Evolutionary conservation across 768 basidiomycete species (phyloP), one percentile per base, ranked within the genome.

Genomic region (Trametes coccinea): DNA sequence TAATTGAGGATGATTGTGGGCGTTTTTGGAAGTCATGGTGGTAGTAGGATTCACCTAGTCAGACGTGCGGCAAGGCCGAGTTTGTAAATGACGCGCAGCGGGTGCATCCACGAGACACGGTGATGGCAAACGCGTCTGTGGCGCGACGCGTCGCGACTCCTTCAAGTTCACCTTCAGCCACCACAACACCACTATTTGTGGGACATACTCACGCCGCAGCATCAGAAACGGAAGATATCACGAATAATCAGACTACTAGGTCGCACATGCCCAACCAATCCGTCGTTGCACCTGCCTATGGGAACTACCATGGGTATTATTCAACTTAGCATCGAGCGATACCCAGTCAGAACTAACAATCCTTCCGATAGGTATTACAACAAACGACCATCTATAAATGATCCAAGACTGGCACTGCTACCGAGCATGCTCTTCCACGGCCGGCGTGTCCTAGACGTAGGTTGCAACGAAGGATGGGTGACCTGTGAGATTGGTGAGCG

Each of bases 401-500:
- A 95, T 71, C 80, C 83, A 0, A 83, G 94, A 14, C 79, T 96
- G 2, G 77, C 80, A 0, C 74, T 87, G 16, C 75, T 96, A 1
- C 86, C 87, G 0, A 43, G 72, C 3, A 65, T 72, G 1, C 75
- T 89, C 37, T 86, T 94, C 66, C 30, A 60, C 3, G 80, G 73
- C 13, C 82, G 83, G 60, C 76, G 78, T 49, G 87, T 95, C 2
- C 79, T 96, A 10, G 93, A 96, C 73, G 75, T 95, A 0, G 93
- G 93, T 0, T 92, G 91, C 70, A 96, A 95, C 71, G 87, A 92
- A 69, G 93, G 93, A 7, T 84, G 82, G 80, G 86, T 95, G 39
- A 88, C 90, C 1, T 89, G 89, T 70, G 91, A 95, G 71, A 85
- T 95, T n/a, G 93, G 93, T 88, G 64, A 50, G 78, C 41, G 49